These are phyloP conservation scores for Aspergillus sclerotioniger DNA, from an alignment of 495 filamentous ascomycete genomes.

Conservation along the genomic window DNA sequence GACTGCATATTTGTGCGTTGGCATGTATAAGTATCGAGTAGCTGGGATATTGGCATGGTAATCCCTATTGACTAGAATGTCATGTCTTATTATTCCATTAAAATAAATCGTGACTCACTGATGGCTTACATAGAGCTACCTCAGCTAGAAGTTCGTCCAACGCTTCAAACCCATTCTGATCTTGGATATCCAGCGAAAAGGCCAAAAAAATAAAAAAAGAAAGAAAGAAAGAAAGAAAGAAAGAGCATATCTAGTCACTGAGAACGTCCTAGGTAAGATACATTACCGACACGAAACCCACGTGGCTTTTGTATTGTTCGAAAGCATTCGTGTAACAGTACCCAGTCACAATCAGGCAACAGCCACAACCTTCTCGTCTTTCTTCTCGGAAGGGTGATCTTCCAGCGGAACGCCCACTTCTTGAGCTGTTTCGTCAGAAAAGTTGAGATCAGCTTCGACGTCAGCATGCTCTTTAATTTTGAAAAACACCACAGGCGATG, in stretches of 20 bases:
- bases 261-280: background rate
- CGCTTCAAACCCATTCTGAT: background rate
- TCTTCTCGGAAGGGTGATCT: conserved; percentile 17
- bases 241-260: too few species aligned
- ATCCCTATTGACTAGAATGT: background rate
- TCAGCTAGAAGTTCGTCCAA: background rate
- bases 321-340: background rate
- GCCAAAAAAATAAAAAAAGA: too few species aligned
- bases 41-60: background rate
- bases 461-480: conserved; percentile 72
- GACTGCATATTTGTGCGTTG: background rate
- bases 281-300: background rate
- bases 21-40: background rate
- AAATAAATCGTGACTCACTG: background rate
- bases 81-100: background rate
- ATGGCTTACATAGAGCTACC: background rate
- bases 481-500: conserved; percentile 74
- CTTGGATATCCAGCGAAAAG: background rate
- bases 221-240: too few species aligned
- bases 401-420: conserved; percentile 29
- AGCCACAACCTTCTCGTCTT: conserved; percentile 13
- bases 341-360: conserved; percentile 3
- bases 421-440: conserved; percentile 70
- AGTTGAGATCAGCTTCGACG: conserved; percentile 76
- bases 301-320: background rate